Base-by-base conservation (phyloP, 441 rosid genomes). In the Populus trichocarpa region DNA sequence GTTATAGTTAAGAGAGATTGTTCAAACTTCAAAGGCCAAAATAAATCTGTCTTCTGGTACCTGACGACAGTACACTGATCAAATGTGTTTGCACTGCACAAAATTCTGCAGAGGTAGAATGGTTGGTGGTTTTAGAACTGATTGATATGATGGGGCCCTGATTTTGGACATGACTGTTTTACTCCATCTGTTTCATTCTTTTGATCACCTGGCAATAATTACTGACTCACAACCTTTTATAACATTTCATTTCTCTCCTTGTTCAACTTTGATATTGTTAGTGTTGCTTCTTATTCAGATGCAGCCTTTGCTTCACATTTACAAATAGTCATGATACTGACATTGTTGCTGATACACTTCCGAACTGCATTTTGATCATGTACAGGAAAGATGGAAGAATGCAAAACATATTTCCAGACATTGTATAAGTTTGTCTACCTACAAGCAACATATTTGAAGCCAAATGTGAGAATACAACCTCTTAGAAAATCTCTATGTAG, bases 401-500 rank as follows among this genome's bases (percentile, higher is more conserved):
- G 96, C 81, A 93, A 88, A 83, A 76, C 68, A 38, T 93, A 85
- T 88, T 90, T 90, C 33, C 85, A 84, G 79, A 84, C 86, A 9
- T 79, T 96, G 65, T 92, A 94, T 83, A 89, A 92, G 84, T 93
- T 90, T 72, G 95, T 87, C 23, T 96, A 96, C 80, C 81, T 94
- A 65, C 98, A 91, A 88, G 99, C 93, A 85, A 96, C 98, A 72
- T 96, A 90, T 85, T 76, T 93, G 80, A 96, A 94, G 84, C 98
- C 98, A 79, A 92, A 90, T 88, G 99, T 96, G 85, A 91, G 98
- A 72, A 40, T 70, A 64, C 76, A 73, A 78, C 80, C 65, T 38
- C 57, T 74, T 35, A 75, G 25, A 5, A 64, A 7, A 36, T 50
- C 83, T 77, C 50, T 77, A n/a, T 82, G 40, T 33, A 77, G 59